phyloP scores from a whole-genome alignment of 2,329 filamentous ascomycete genomes.

The Plenodomus biglobosus region DNA sequence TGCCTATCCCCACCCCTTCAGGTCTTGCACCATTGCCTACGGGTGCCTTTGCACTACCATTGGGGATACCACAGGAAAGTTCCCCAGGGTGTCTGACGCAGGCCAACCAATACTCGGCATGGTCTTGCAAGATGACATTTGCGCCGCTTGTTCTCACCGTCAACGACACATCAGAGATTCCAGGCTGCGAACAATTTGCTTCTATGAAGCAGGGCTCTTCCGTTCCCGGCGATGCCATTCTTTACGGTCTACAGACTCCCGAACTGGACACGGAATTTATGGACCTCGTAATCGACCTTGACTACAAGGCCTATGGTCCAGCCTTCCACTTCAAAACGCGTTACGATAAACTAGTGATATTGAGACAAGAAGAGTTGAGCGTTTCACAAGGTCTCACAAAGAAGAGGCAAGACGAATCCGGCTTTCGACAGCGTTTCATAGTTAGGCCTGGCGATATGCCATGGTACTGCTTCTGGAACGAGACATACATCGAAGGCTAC shows the following conservation, averaged over 20 bases:
- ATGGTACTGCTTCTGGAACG: conserved; percentile 72
- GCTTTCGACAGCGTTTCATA: conserved; percentile 45
- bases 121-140: conserved; percentile 52
- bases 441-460: conserved; percentile 60
- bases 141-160: conserved; percentile 37
- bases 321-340: conserved; percentile 64
- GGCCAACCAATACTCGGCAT: conserved; percentile 50
- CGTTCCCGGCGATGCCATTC: conserved; percentile 48
- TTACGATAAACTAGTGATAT: conserved; percentile 67
- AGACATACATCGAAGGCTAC: conserved; percentile 66
- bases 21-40: conserved; percentile 52
- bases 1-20: conserved; percentile 51
- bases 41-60: conserved; percentile 53
- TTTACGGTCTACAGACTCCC: conserved; percentile 65
- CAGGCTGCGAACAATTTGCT: conserved; percentile 15
- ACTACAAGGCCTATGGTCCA: conserved; percentile 59
- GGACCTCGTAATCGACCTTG: conserved; percentile 59
- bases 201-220: conserved; percentile 27
- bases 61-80: conserved; percentile 50
- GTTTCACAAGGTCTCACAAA: conserved; percentile 26
- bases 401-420: conserved; percentile 24
- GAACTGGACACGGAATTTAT: conserved; percentile 53
- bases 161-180: conserved; percentile 18
- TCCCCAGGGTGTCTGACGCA: conserved; percentile 54
- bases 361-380: conserved; percentile 45